Base-by-base conservation (phyloP, 805 yeast species). In the Metschnikowia gruessii region DNA sequence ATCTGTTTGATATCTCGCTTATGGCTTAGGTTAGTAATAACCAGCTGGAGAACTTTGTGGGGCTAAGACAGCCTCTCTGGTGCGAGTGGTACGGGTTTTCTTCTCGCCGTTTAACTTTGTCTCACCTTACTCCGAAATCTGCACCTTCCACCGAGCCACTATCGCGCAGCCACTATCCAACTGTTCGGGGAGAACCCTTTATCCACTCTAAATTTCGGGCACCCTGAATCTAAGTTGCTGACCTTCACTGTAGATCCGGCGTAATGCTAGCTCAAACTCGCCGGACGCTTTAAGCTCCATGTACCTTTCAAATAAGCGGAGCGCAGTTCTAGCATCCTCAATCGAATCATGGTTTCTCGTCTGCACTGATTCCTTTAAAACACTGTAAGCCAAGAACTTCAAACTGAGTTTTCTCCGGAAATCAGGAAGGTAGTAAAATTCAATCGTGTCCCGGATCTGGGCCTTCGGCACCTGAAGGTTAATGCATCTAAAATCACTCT, bases 311-410 rank as follows among this genome's bases (percentile, higher is more conserved):
- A 87, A 95, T 30, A 94, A 68, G 37, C 79, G 65, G 55, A 94
- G 73, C 0, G 99, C 98, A 10, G 95, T 85, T 46, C 75, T 70
- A 0, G 99, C 97, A 69, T 94, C 99, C 60, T 94, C 99, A 37
- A 94, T 90, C 0, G 98, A 92, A 62, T 95, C 98, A 65, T 94
- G 99, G 60, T 92, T 92, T 1, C 94, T 96, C 2, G 81, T 82
- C 63, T 94, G 99, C 28, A 95, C 95, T 40, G 81, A 77, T 51
- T 81, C 82, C 29, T 77, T 78, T 43, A 94, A 71, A 39, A 92
- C 72, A 24, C 81, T 81, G 76, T 90, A 90, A 11, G 95, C 89
- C 61, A 94, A 69, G 62, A 89, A 94, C 60, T 92, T 85, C 55
- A 94, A 75, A 3, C 96, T 87, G 30, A 94, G 71, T 50, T 82